Evolutionary conservation across 805 yeast genomes (phyloP), one percentile per base, ranked within the genome.

Genomic region (Starmerella sp.): DNA sequence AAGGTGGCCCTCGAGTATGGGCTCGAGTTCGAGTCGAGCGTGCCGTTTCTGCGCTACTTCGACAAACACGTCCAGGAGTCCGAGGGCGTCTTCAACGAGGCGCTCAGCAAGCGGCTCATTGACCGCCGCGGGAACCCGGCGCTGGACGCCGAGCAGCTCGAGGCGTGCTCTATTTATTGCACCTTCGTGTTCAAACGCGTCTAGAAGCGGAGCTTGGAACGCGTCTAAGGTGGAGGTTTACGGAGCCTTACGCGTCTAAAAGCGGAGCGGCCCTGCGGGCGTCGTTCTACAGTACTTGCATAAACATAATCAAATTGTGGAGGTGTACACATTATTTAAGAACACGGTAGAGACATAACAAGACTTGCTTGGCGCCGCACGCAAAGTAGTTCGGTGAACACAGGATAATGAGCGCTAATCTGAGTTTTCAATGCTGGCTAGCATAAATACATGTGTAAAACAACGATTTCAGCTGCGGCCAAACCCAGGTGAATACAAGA

Each of bases 101-200:
- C 72, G n/a, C 54, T 57, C 42, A 52, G 63, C 36, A 67, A 71
- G 65, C 60, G 60, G 17, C 79, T 93, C 65, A 78, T 79, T 57
- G 76, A 93, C 61, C 72, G 77, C 0, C 95, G 87, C 66, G 97
- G 96, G 0, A 76, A 79, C 49, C 81, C 81, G 63, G 96, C 95
- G 36, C 86, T 90, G 38, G 89, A 83, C 66, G 95, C 95, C 1
- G 88, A 81, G 46, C 96, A 91, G 66, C 78, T 86, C 54, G 97
- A 91, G 66, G 89, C 89, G 7, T 76, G 84, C 49, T 87, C 86
- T n/a, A 85, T 88, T 63, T 90, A 89, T 66, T 71, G 85, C 36
- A 87, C 88, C 1, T 89, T 88, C 72, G 91, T 83, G 2, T 89
- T 90, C 67, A 85, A 58, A 39, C 68, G 66, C 56, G 52, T 57